Evolutionary conservation across 2,329 filamentous ascomycete species (phyloP).

Genomic region (Ceratocystis lukuohia): DNA sequence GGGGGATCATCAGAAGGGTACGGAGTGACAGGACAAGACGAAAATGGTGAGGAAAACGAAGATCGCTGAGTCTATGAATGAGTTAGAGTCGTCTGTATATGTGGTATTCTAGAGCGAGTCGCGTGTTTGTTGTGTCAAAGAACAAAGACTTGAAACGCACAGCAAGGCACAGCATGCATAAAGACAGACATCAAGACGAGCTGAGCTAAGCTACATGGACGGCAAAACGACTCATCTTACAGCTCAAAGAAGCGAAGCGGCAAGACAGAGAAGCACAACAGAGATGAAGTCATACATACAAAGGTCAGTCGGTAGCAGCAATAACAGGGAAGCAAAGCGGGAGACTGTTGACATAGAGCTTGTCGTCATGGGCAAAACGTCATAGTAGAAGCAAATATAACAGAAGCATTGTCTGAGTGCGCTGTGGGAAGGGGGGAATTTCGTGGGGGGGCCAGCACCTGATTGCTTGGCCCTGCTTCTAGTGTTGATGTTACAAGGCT

Average conservation of each 20-base stretch:
- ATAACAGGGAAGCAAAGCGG: background rate
- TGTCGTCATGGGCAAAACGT: background rate
- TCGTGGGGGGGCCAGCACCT: background rate
- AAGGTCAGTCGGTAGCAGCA: background rate
- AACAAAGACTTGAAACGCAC: background rate
- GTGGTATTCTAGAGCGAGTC: background rate
- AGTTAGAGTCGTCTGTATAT: background rate
- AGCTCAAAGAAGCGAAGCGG: background rate
- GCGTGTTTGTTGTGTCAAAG: conserved; percentile 2
- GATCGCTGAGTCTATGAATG: background rate
- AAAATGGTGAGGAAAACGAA: background rate
- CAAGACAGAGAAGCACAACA: background rate
- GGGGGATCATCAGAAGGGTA: background rate
- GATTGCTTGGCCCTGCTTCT: background rate
- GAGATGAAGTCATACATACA: background rate
- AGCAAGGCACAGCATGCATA: background rate
- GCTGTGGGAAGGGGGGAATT: background rate
- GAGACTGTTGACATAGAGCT: background rate
- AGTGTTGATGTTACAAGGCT: background rate
- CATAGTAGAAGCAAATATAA: background rate
- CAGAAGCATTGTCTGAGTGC: background rate
- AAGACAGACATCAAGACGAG: background rate
- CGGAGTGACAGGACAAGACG: background rate
- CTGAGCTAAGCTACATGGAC: background rate
- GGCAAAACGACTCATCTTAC: background rate